phyloP scores from a whole-genome alignment of 2,329 filamentous ascomycete species.

The Penicillium digitatum region DNA sequence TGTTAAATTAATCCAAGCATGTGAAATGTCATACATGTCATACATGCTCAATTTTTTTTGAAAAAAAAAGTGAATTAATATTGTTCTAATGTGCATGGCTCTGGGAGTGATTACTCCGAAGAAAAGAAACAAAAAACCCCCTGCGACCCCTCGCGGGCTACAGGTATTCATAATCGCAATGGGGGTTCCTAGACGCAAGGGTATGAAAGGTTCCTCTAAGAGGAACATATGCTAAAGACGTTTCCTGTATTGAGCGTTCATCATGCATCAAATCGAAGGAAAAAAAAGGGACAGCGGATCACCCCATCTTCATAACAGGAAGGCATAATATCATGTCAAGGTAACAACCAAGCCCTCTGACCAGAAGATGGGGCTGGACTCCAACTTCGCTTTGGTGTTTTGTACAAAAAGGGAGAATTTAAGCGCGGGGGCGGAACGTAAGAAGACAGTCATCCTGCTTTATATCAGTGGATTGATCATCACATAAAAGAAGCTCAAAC shows the following conservation, averaged over 20 bases:
- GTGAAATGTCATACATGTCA: not conserved
- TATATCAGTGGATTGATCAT: slow-evolving; percentile 19
- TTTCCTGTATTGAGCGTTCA: slow-evolving; percentile 7
- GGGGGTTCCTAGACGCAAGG: slow-evolving; percentile 6
- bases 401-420: slow-evolving; percentile 17
- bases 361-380: slow-evolving; percentile 15
- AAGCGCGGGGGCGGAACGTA: slow-evolving; percentile 57
- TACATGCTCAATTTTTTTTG: too few species aligned
- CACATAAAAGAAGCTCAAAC: slow-evolving; percentile 4
- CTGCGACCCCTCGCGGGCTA: slow-evolving; percentile 8
- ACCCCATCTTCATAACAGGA: slow-evolving; percentile 26
- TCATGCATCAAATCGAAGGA: slow-evolving; percentile 14
- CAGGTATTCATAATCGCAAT: slow-evolving; percentile 12
- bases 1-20: not conserved
- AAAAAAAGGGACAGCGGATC: slow-evolving; percentile 8
- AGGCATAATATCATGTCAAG: slow-evolving; percentile 10
- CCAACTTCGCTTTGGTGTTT: slow-evolving; percentile 17
- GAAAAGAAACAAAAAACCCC: slow-evolving; percentile 13
- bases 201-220: slow-evolving; percentile 7
- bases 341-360: slow-evolving; percentile 18
- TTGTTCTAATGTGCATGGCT: slow-evolving; percentile 24
- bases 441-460: slow-evolving; percentile 76
- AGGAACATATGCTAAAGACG: slow-evolving; percentile 1
- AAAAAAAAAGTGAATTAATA: slow-evolving; percentile 26
- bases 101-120: slow-evolving; percentile 9